Conservation (phyloP, 2,329 filamentous ascomycete species). For the Chrysoporthe deuterocubensis region DNA sequence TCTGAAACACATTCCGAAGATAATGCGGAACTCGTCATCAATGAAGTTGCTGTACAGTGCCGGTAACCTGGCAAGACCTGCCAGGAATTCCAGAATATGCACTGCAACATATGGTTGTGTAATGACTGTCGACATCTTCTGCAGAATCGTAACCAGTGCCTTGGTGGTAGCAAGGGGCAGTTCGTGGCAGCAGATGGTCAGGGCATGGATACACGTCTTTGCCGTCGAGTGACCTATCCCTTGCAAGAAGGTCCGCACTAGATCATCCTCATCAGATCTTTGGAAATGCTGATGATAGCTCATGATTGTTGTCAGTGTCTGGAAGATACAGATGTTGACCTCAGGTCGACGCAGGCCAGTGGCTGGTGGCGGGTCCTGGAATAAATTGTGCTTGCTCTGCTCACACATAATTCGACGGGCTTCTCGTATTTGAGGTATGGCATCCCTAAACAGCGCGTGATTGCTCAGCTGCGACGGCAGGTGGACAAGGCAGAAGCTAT, state of each 20-base stretch:
- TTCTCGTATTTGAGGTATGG: conserved; percentile 74
- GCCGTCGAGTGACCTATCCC: conserved; percentile 88
- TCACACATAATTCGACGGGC: conserved; percentile 80
- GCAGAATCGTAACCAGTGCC: conserved; percentile 80
- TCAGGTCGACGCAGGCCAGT: conserved; percentile 84
- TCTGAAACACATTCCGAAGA: conserved; percentile 93
- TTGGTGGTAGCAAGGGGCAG: conserved; percentile 86
- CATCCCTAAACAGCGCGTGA: conserved; percentile 78
- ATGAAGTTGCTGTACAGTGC: conserved; percentile 86
- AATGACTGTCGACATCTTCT: conserved; percentile 95
- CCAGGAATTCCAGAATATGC: conserved; percentile 95
- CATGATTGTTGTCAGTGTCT: conserved; percentile 83
- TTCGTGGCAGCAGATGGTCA: conserved; percentile 95
- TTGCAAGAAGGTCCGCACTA: conserved; percentile 83
- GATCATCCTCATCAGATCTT: conserved; percentile 85
- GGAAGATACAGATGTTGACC: conserved; percentile 85
- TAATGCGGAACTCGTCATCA: conserved; percentile 88
- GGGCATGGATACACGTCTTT: conserved; percentile 90
- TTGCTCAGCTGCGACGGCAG: conserved; percentile 88
- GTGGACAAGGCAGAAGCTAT: conserved; percentile 87
- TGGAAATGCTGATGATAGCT: conserved; percentile 88
- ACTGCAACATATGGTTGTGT: conserved; percentile 90
- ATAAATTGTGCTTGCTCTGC: conserved; percentile 75
- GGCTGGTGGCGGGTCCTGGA: conserved; percentile 79
- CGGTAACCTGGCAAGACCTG: conserved; percentile 81